Evolutionary conservation across 208 protist genomes (phyloP), one percentile per base, ranked within the genome.

Genomic region (Trypanosoma boissoni): DNA sequence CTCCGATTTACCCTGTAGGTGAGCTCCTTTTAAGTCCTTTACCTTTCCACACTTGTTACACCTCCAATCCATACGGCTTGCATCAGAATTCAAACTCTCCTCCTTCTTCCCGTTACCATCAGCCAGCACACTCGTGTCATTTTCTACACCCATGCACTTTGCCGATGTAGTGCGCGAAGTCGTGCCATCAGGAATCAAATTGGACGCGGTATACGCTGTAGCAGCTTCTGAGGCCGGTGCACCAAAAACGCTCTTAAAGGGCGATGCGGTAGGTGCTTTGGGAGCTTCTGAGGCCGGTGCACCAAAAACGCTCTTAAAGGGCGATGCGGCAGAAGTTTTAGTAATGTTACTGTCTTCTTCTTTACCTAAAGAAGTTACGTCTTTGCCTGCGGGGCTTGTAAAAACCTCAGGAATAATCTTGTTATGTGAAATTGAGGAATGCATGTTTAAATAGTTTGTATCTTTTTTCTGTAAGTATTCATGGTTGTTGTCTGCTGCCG

Each of bases 21-120:
- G 76, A n/a, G 56, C 28, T n/a, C 65, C 61, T n/a, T n/a, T 18
- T 0, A 81, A 58, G 0, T 62, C 73, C 59, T 83, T 72, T 27
- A 37, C 31, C 49, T 80, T 83, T 16, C 51, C 32, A 54, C 80
- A 87, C 23, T 56, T 46, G 29, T 41, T 31, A 34, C 80, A 87
- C 21, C 60, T 34, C 80, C 80, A 87, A 32, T 70, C 27, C 4
- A n/a, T n/a, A n/a, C n/a, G n/a, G n/a, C n/a, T n/a, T 39, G 34
- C 12, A 12, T 12, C 6, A 12, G 8, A 39, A 12, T 12, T 39
- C 6, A 6, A 39, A 39, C 34, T 16, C 34, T 12, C 6, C 34
- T 12, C 8, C 34, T 16, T 39, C 12, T 12, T 39, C 34, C 34
- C 12, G 34, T 12, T 39, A 12, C n/a, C 12, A 12, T 12, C 6